Conservation (phyloP, 345 rosid genomes). For the Punica granatum region DNA sequence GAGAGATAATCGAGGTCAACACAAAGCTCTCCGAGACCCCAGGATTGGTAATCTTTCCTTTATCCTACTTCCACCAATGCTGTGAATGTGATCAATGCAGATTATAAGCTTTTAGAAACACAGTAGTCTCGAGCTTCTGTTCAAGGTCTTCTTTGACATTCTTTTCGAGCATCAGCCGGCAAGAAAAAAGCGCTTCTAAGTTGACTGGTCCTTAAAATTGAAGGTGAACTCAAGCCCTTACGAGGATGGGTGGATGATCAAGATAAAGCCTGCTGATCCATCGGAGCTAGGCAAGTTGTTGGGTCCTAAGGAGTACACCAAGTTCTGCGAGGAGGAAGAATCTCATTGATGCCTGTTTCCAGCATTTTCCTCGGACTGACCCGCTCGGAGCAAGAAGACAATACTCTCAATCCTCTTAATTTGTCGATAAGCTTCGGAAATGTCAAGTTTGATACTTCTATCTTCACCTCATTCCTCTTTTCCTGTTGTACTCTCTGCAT, state of each 20-base stretch:
- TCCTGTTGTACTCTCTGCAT: slow-evolving; percentile 9
- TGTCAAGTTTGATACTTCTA: slow-evolving; percentile 2
- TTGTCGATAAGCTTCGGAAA: slow-evolving; percentile 3
- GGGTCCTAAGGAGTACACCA: slow-evolving; percentile 74
- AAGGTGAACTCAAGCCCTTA: slow-evolving; percentile 86
- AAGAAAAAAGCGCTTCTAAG: not conserved
- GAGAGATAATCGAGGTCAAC: slow-evolving; percentile 77
- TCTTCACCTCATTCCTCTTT: not conserved
- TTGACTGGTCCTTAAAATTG: slow-evolving; percentile 7
- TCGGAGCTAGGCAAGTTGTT: slow-evolving; percentile 64
- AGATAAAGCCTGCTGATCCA: slow-evolving; percentile 81
- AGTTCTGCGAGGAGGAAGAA: slow-evolving; percentile 91
- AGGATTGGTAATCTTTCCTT: slow-evolving; percentile 47
- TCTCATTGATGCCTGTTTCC: slow-evolving; percentile 39
- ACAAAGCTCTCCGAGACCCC: slow-evolving; percentile 61
- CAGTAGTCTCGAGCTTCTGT: not conserved
- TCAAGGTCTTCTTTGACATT: not conserved
- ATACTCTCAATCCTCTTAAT: not conserved
- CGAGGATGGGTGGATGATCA: slow-evolving; percentile 95
- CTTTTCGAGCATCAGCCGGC: not conserved
- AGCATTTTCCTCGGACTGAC: slow-evolving; percentile 7
- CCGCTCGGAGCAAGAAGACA: slow-evolving; percentile 8
- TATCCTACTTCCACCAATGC: not conserved
- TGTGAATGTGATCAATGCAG: not conserved
- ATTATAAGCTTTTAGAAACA: not conserved